These are phyloP conservation scores for Geotrichum fermentans DNA, from an alignment of 1,139 yeast species.

Conservation along the genomic window DNA sequence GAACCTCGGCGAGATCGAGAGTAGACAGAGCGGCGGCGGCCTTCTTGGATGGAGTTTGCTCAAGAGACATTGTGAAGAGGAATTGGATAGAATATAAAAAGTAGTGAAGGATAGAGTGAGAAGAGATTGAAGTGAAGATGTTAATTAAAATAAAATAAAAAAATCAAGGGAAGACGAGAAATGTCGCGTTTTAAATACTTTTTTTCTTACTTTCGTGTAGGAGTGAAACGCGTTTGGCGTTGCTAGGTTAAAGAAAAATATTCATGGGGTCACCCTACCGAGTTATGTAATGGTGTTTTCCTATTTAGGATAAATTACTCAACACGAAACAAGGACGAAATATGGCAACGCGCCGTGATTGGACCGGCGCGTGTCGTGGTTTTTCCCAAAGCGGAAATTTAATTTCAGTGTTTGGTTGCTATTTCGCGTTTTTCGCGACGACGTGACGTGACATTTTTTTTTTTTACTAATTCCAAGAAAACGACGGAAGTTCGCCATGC, in stretches of 20 bases:
- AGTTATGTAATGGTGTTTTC: neutral
- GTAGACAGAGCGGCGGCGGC: constrained; percentile 37
- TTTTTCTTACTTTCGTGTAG: neutral
- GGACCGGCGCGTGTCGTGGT: neutral
- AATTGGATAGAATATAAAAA: constrained; percentile 3
- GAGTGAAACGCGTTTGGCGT: constrained; percentile 7
- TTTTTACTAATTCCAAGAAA: neutral
- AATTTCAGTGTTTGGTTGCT: neutral
- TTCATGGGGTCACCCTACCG: constrained; percentile 2
- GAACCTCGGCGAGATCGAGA: constrained; percentile 32
- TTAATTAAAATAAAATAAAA: constrained; percentile 6
- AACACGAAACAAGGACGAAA: constrained; percentile 19
- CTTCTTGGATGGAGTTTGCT: constrained; percentile 40
- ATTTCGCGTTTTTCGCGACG: neutral
- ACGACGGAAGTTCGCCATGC: too few species aligned
- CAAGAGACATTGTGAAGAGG: constrained; percentile 25
- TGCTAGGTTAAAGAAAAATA: neutral
- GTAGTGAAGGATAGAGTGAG: constrained; percentile 16
- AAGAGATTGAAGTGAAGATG: too few species aligned
- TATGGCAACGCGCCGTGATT: constrained; percentile 2
- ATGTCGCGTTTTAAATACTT: constrained; percentile 13
- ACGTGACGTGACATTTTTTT: neutral
- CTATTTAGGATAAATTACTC: neutral
- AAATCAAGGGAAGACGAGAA: neutral
- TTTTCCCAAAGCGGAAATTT: neutral